A percentile compares a stretch with the other conserved stretches of the same genome.
These are phyloP conservation scores for Sanghuangporus sanghuang DNA, from an alignment of 1,284 basidiomycete genomes.

Conservation along the genomic window DNA sequence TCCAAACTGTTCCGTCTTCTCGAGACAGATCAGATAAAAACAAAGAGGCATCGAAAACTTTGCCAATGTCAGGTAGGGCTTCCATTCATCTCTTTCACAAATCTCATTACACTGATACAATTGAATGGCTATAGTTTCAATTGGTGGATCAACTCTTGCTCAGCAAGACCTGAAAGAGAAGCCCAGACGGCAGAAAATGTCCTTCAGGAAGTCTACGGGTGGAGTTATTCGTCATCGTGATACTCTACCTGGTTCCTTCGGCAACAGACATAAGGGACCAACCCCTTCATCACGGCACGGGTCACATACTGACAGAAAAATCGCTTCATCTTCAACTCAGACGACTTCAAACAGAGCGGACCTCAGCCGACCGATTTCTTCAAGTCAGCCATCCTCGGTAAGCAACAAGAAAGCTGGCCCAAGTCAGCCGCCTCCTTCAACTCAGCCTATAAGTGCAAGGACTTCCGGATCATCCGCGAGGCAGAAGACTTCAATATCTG, in stretches of 20 bases:
- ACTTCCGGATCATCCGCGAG: background rate
- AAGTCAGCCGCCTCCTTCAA: background rate
- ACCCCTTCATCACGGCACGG: too few relatives aligned
- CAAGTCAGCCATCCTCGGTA: background rate
- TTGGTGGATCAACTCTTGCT: too few relatives aligned
- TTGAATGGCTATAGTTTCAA: too few relatives aligned
- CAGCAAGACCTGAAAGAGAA: too few relatives aligned
- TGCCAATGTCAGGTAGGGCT: background rate
- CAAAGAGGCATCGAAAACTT: background rate
- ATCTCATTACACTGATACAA: background rate
- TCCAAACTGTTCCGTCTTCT: background rate
- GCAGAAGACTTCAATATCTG: background rate
- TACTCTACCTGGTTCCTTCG: too few relatives aligned
- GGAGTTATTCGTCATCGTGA: too few relatives aligned
- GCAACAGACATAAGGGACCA: too few relatives aligned
- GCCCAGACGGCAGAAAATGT: too few relatives aligned
- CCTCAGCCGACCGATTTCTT: background rate
- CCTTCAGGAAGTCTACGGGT: too few relatives aligned
- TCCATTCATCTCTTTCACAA: background rate
- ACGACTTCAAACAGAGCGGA: background rate
- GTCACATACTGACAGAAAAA: background rate
- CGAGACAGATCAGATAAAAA: background rate
- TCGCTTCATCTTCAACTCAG: background rate
- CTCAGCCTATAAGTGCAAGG: background rate
- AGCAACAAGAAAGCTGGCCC: background rate